Percentiles rank a stretch among this genome's conserved stretches.
Conservation (phyloP, 768 basidiomycete species). For the Lentinula edodes region DNA sequence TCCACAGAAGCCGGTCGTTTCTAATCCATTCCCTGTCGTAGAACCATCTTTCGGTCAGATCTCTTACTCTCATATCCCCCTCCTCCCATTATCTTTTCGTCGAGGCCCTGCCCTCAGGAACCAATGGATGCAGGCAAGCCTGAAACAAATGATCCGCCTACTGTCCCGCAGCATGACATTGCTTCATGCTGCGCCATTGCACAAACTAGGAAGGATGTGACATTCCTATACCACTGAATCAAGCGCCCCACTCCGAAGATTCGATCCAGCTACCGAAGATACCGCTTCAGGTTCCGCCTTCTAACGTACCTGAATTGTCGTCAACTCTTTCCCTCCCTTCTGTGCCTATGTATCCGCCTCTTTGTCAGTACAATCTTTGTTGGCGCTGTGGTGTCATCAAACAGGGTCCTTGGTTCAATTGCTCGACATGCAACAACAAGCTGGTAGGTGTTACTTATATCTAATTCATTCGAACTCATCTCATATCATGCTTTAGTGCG, state of each 20-base stretch:
- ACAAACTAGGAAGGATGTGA: slow-evolving; percentile 39
- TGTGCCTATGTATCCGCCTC: slow-evolving; percentile 11
- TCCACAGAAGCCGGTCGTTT: background rate
- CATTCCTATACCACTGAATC: background rate
- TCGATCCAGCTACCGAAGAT: background rate
- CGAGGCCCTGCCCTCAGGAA: slow-evolving; percentile 17
- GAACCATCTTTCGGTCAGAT: slow-evolving; percentile 13
- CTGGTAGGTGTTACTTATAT: slow-evolving; percentile 22
- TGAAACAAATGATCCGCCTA: slow-evolving; percentile 7
- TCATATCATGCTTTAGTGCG: slow-evolving; percentile 21
- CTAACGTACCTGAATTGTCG: background rate
- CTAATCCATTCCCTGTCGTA: slow-evolving; percentile 10
- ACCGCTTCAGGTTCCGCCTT: background rate
- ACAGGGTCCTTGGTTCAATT: slow-evolving; percentile 27
- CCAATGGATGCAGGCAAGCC: slow-evolving; percentile 19
- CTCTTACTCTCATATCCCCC: slow-evolving; percentile 27
- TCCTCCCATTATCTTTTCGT: slow-evolving; percentile 28
- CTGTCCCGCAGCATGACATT: slow-evolving; percentile 12
- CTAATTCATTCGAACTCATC: slow-evolving; percentile 8
- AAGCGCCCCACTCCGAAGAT: background rate
- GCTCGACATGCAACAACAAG: slow-evolving; percentile 29
- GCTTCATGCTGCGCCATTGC: slow-evolving; percentile 37
- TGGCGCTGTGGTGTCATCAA: slow-evolving; percentile 27
- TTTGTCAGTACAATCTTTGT: slow-evolving; percentile 24
- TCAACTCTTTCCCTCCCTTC: slow-evolving; percentile 9